Evolutionary conservation across 2,329 filamentous ascomycete genomes (phyloP), one percentile per base, ranked within the genome.

Genomic region (Pseudogymnoascus sp.): DNA sequence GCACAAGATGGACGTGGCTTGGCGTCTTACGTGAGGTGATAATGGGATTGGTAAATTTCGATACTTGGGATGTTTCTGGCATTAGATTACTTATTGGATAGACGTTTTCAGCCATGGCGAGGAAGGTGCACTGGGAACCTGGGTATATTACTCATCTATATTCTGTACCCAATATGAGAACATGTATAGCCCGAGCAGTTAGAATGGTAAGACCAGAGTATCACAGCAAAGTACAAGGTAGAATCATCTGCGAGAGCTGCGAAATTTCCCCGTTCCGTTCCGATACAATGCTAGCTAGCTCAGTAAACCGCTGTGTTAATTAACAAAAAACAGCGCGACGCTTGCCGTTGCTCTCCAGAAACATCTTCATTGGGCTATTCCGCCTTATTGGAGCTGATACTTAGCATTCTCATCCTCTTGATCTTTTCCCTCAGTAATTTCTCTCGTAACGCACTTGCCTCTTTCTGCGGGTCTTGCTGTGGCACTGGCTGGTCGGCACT

Each of bases 351-450:
- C 26, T 21, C 26, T n/a, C 50, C 16, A 56, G 29, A 56, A 56
- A 56, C 44, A 50, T 50, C 26, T 29, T 53, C 14, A n/a, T 29
- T 14, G 47, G 47, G 26, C 26, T 56, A 56, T 33, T 21, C 50
- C 50, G 50, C 29, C 50, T 56, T 56, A 29, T 56, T 56, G n/a
- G 50, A 56, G 63, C 74, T 74, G 68, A 73, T 76, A 73, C 75
- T 79, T 70, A 77, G 79, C 74, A 75, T 78, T 77, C 80, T 81
- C 79, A 81, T 81, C 77, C 81, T 79, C 74, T 80, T 81, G 67
- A 83, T 81, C 72, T 76, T 78, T 67, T 82, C 80, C 72, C 77
- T 78, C n/a, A 82, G 72, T 69, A 82, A 75, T 69, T 76, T 79
- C 71, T 83, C 80, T 65, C 78, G 76, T 64, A 78, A 72, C 68